Percentiles rank a stretch among this genome's conserved stretches.
phyloP scores from a whole-genome alignment of 345 rosid genomes.

The Gossypium australe region DNA sequence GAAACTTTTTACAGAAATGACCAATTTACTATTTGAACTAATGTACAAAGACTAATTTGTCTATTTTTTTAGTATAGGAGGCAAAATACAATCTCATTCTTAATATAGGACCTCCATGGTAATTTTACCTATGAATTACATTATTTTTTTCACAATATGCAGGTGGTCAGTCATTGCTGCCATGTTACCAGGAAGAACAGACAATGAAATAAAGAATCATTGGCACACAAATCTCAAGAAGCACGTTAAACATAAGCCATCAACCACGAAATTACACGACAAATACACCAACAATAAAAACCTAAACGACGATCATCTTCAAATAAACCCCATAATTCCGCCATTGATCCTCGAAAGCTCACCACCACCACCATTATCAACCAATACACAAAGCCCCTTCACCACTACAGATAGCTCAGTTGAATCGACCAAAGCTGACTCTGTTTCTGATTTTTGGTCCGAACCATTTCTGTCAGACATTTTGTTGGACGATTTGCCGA shows the following conservation, averaged over 20 bases:
- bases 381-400: conserved; percentile 9
- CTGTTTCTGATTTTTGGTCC: conserved; percentile 31
- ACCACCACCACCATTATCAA: conserved; percentile 12
- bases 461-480: conserved; percentile 34
- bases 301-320: background rate
- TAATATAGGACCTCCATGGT: too few species aligned
- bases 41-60: too few species aligned
- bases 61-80: too few species aligned
- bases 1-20: too few species aligned
- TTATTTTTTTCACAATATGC: background rate
- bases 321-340: background rate
- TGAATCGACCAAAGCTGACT: background rate
- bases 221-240: conserved; percentile 62
- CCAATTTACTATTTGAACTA: too few species aligned
- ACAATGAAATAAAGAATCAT: conserved; percentile 54
- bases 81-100: too few species aligned
- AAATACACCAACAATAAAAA: background rate
- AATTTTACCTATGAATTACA: too few species aligned
- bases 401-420: background rate
- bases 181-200: conserved; percentile 50
- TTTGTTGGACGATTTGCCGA: conserved; percentile 2
- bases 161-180: conserved; percentile 64
- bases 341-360: conserved; percentile 23
- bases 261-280: too few species aligned
- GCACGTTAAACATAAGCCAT: conserved; percentile 11